These are phyloP conservation scores for Hirschioporus abietinus DNA, from an alignment of 768 basidiomycete species.

Conservation along the genomic window DNA sequence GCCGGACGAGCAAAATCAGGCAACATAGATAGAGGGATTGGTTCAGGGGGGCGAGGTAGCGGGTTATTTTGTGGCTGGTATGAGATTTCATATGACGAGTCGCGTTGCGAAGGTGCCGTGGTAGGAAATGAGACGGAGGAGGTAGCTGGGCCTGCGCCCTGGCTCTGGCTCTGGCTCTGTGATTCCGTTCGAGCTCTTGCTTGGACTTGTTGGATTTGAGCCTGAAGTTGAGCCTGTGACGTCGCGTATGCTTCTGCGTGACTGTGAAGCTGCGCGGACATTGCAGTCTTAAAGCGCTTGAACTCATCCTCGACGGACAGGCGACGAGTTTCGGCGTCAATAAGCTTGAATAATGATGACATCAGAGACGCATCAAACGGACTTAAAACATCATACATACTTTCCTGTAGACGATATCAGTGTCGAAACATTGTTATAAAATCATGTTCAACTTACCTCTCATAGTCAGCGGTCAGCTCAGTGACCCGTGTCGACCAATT, in stretches of 20 bases:
- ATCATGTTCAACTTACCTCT: background rate
- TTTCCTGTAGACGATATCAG: background rate
- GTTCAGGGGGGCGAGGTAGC: background rate
- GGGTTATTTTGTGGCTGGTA: slow-evolving; percentile 1
- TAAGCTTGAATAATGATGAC: background rate
- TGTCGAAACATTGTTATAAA: background rate
- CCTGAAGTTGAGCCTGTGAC: background rate
- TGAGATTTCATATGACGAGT: background rate
- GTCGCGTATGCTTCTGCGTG: background rate
- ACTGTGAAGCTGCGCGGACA: background rate
- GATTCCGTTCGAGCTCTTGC: background rate
- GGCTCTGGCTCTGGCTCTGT: background rate
- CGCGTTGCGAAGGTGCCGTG: background rate
- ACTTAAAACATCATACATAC: background rate
- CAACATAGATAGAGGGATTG: background rate
- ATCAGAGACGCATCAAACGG: background rate
- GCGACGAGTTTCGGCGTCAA: background rate
- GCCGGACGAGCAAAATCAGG: slow-evolving; percentile 1
- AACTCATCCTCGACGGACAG: background rate
- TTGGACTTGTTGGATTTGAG: background rate
- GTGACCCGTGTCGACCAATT: background rate
- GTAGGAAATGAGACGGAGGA: background rate
- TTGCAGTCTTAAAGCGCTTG: background rate
- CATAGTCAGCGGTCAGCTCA: background rate
- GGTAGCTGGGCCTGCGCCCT: background rate